These are phyloP conservation scores for Debaryomycetaceae sp. DNA, from an alignment of 1,139 yeast species.

Conservation along the genomic window DNA sequence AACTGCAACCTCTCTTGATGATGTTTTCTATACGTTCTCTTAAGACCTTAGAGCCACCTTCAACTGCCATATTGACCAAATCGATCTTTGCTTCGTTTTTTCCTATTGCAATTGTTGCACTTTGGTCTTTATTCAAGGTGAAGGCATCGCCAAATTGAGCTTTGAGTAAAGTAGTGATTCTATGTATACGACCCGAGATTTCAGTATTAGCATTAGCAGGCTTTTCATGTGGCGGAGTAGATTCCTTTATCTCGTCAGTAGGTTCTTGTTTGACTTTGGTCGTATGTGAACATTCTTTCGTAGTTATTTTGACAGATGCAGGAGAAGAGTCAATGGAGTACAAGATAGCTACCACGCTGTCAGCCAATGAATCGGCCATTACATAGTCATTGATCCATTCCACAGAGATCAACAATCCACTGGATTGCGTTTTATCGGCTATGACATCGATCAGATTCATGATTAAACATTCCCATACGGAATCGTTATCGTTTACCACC, in stretches of 20 bases:
- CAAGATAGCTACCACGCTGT: constrained; percentile 84
- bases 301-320: constrained; percentile 84
- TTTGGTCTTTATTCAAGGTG: constrained; percentile 29
- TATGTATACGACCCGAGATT: constrained; percentile 53
- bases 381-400: constrained; percentile 88
- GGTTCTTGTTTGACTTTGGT: constrained; percentile 10
- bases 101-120: constrained; percentile 66
- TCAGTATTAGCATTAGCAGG: constrained; percentile 33
- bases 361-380: constrained; percentile 92
- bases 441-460: constrained; percentile 45
- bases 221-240: constrained; percentile 15
- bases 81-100: constrained; percentile 68
- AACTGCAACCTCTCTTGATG: constrained; percentile 68
- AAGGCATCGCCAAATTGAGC: constrained; percentile 91
- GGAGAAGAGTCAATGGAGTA: constrained; percentile 93
- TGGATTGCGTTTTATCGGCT: constrained; percentile 43
- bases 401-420: constrained; percentile 50
- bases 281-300: constrained; percentile 51
- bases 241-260: constrained; percentile 12
- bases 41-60: constrained; percentile 74
- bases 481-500: constrained; percentile 59
- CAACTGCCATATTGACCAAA: constrained; percentile 61
- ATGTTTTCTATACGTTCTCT: constrained; percentile 82
- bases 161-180: constrained; percentile 60
- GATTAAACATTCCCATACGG: constrained; percentile 49